phyloP scores from a whole-genome alignment of 805 yeast genomes.

The Kluyveromyces aestuarii region DNA sequence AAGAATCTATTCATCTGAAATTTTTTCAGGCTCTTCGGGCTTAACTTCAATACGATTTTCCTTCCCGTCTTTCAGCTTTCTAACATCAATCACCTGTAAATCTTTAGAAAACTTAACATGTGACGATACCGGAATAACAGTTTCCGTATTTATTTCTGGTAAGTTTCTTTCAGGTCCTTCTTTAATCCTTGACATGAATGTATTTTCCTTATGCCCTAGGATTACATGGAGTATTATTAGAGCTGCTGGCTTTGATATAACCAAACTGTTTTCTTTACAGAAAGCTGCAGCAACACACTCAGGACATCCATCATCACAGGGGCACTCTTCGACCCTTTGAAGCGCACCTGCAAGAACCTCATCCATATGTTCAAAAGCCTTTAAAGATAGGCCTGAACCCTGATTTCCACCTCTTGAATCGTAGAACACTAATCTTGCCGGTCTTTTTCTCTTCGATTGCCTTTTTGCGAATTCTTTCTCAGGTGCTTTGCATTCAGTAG shows the following conservation, averaged over 20 bases:
- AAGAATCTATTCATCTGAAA: too few species aligned
- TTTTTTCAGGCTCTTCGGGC: background rate
- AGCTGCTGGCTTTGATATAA: conserved; percentile 83
- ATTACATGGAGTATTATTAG: conserved; percentile 55
- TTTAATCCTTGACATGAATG: conserved; percentile 30
- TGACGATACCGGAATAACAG: conserved; percentile 46
- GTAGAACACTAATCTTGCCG: conserved; percentile 77
- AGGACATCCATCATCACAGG: conserved; percentile 62
- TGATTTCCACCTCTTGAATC: conserved; percentile 75
- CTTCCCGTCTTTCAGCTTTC: conserved; percentile 1
- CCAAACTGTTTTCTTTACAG: conserved; percentile 75
- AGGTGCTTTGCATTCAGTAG: conserved; percentile 95
- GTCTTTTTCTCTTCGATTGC: conserved; percentile 64
- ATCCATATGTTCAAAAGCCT: conserved; percentile 73
- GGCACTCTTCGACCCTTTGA: conserved; percentile 52
- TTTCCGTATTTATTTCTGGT: conserved; percentile 62
- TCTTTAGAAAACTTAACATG: conserved; percentile 55
- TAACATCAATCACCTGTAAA: conserved; percentile 43
- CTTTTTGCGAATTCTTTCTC: conserved; percentile 85
- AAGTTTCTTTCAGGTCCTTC: conserved; percentile 72
- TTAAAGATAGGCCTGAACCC: conserved; percentile 73
- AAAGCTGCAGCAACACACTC: conserved; percentile 76
- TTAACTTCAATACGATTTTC: conserved; percentile 1
- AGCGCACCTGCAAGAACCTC: conserved; percentile 54
- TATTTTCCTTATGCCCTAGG: conserved; percentile 39